phyloP scores from a whole-genome alignment of 208 protist species.

The Leishmania braziliensis region DNA sequence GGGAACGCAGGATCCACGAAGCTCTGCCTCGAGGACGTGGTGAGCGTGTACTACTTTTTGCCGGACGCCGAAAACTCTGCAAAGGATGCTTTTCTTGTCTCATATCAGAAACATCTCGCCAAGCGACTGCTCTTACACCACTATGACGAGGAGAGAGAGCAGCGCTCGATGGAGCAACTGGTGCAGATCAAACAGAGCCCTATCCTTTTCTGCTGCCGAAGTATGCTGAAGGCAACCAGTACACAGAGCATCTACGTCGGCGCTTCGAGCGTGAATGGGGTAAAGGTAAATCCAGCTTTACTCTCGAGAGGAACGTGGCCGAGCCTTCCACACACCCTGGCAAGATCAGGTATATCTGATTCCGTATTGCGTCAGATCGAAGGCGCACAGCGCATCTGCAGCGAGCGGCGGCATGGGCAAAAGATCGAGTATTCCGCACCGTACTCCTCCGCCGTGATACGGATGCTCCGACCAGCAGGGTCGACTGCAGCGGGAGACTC shows the following conservation, averaged over 20 bases:
- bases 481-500: not conserved
- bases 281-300: slow-evolving; percentile 19
- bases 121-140: slow-evolving; percentile 35
- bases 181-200: slow-evolving; percentile 47
- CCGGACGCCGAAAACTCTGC: slow-evolving; percentile 36
- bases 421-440: slow-evolving; percentile 32
- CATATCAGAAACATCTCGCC: slow-evolving; percentile 42
- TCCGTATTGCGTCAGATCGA: slow-evolving; percentile 15
- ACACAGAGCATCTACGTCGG: slow-evolving; percentile 26
- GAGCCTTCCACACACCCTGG: slow-evolving; percentile 11
- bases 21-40: slow-evolving; percentile 43
- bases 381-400: slow-evolving; percentile 7
- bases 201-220: slow-evolving; percentile 48
- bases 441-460: slow-evolving; percentile 36
- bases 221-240: slow-evolving; percentile 41
- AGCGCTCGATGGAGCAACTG: slow-evolving; percentile 35
- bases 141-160: slow-evolving; percentile 34
- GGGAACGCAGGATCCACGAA: slow-evolving; percentile 9
- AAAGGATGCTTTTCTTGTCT: slow-evolving; percentile 42
- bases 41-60: slow-evolving; percentile 56
- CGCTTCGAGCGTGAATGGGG: slow-evolving; percentile 7
- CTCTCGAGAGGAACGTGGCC: slow-evolving; percentile 37
- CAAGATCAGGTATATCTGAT: not conserved
- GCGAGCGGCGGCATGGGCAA: slow-evolving; percentile 25
- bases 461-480: slow-evolving; percentile 15